Conservation (phyloP, 768 basidiomycete species). For the Dentipellis sp. region DNA sequence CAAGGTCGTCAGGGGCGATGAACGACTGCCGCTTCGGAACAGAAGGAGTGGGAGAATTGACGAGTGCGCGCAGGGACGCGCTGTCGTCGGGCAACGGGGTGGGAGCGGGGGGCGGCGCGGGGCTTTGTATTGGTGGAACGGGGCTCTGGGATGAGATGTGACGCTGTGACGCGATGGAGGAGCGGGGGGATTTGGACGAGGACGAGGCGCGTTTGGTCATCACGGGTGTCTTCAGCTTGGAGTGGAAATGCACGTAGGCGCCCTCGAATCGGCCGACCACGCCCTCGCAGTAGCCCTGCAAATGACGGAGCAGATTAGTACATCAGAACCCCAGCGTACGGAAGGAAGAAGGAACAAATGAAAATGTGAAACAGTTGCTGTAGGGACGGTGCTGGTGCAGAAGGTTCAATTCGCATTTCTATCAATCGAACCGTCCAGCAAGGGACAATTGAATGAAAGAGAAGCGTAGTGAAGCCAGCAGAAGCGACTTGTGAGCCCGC, state of each 20-base stretch:
- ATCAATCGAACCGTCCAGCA: no score
- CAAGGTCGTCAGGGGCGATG: background rate
- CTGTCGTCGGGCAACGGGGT: background rate
- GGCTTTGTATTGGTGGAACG: constrained; percentile 9
- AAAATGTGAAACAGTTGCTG: background rate
- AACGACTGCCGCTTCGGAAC: background rate
- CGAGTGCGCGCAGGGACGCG: background rate
- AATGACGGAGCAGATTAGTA: background rate
- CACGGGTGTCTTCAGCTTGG: constrained; percentile 71
- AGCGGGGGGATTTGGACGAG: constrained; percentile 21
- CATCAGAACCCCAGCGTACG: no score
- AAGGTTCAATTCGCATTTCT: no score
- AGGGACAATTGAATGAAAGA: no score
- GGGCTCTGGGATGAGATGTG: constrained; percentile 21
- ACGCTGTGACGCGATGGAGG: constrained; percentile 14
- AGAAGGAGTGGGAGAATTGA: background rate
- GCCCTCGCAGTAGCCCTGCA: constrained; percentile 79
- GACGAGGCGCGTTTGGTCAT: constrained; percentile 58
- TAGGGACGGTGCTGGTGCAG: no score
- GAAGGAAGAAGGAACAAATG: background rate
- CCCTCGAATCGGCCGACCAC: constrained; percentile 72
- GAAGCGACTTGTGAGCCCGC: no score
- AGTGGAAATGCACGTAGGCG: constrained; percentile 55
- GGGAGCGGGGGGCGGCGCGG: constrained; percentile 4
- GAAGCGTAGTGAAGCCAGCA: no score